phyloP scores from a whole-genome alignment of 306 rosid genomes.

The Vigna angularis region DNA sequence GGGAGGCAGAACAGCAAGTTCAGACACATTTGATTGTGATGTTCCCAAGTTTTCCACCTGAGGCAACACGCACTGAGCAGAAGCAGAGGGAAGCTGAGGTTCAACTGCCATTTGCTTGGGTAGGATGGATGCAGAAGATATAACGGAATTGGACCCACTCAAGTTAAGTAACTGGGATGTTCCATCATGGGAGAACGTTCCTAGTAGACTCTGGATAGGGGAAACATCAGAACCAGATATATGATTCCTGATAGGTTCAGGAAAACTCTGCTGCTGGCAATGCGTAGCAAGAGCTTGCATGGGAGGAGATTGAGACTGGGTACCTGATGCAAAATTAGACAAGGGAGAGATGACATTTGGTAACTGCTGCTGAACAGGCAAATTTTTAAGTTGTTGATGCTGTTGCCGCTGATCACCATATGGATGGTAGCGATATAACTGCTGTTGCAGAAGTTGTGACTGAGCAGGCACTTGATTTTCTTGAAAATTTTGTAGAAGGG shows the following conservation, averaged over 20 bases:
- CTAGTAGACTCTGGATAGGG: slow-evolving; percentile 71
- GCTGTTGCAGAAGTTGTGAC: slow-evolving; percentile 62
- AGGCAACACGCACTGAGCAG: slow-evolving; percentile 67
- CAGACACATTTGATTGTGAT: slow-evolving; percentile 57
- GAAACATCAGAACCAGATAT: slow-evolving; percentile 68
- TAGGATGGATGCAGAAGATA: slow-evolving; percentile 64
- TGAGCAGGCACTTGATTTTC: slow-evolving; percentile 61
- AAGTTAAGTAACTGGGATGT: slow-evolving; percentile 68
- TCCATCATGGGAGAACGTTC: slow-evolving; percentile 73
- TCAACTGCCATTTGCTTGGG: slow-evolving; percentile 70
- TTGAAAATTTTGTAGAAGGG: slow-evolving; percentile 61
- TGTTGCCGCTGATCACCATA: slow-evolving; percentile 59
- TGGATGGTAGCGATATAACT: slow-evolving; percentile 68
- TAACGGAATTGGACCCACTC: slow-evolving; percentile 53
- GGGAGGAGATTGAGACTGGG: slow-evolving; percentile 72
- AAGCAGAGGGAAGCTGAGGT: slow-evolving; percentile 67
- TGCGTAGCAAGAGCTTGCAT: slow-evolving; percentile 65
- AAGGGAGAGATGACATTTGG: slow-evolving; percentile 61
- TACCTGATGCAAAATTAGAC: slow-evolving; percentile 65
- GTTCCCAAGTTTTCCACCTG: slow-evolving; percentile 65
- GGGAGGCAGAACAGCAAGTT: slow-evolving; percentile 72
- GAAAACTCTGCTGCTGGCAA: slow-evolving; percentile 73
- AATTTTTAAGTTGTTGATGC: slow-evolving; percentile 55
- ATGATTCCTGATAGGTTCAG: slow-evolving; percentile 63
- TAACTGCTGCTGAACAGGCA: slow-evolving; percentile 75